Conservation (phyloP, 495 filamentous ascomycete genomes). For the Darksidea phi region DNA sequence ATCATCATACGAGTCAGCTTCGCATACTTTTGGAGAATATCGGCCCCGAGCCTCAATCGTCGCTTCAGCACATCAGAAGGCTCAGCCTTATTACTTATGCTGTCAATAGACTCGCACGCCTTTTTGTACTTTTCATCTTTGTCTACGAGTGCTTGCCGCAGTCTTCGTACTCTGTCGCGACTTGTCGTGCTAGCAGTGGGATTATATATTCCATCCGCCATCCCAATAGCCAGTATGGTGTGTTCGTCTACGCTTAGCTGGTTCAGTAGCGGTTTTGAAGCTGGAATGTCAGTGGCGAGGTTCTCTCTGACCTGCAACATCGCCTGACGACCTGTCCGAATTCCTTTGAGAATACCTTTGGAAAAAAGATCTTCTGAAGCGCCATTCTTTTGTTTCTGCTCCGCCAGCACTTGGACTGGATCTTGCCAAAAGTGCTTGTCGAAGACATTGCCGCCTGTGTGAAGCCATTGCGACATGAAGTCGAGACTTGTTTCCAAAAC, state of each 20-base stretch:
- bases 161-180: background rate
- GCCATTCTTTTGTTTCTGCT: background rate
- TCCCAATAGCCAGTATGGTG: background rate
- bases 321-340: slow-evolving; percentile 5
- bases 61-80: background rate
- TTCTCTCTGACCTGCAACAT: slow-evolving; percentile 8
- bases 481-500: slow-evolving; percentile 15
- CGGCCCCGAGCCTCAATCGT: slow-evolving; percentile 4
- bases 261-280: slow-evolving; percentile 9
- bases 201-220: background rate
- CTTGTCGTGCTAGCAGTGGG: background rate
- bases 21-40: slow-evolving; percentile 10
- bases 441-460: slow-evolving; percentile 10
- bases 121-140: slow-evolving; percentile 9
- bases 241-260: slow-evolving; percentile 3
- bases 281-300: slow-evolving; percentile 16
- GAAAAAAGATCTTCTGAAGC: background rate
- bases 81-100: background rate
- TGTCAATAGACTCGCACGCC: slow-evolving; percentile 2
- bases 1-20: slow-evolving; percentile 13
- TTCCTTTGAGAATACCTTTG: background rate
- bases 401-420: slow-evolving; percentile 3
- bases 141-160: background rate
- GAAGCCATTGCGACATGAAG: slow-evolving; percentile 14
- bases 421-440: slow-evolving; percentile 20